phyloP scores from a whole-genome alignment of 768 basidiomycete genomes.

The Auricularia auricula-judae region DNA sequence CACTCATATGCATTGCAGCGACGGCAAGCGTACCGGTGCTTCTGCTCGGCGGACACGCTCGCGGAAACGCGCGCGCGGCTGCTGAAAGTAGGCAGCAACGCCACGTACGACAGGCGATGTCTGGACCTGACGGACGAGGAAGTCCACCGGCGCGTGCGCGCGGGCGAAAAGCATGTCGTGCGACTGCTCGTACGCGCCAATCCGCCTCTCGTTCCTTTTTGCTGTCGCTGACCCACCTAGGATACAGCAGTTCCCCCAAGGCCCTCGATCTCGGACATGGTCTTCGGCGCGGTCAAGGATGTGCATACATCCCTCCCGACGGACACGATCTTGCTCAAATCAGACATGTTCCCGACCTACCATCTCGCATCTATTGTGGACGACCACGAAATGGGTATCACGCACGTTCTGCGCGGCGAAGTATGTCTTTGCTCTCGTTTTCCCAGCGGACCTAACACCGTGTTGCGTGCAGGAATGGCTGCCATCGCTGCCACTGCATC shows the following conservation, averaged over 20 bases:
- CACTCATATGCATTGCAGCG: conserved; percentile 34
- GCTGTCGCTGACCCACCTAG: conserved; percentile 23
- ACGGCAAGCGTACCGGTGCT: conserved; percentile 89
- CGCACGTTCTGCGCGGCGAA: conserved; percentile 92
- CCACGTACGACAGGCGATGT: conserved; percentile 83
- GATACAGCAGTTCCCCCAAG: conserved; percentile 45
- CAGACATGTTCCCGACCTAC: conserved; percentile 90
- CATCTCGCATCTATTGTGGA: conserved; percentile 94
- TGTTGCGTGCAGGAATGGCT: conserved; percentile 73
- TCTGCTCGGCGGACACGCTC: conserved; percentile 72
- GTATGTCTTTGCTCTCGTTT: conserved; percentile 25
- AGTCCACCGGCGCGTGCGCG: conserved; percentile 55
- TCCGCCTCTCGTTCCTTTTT: background rate
- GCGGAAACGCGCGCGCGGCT: conserved; percentile 56
- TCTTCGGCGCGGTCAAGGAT: conserved; percentile 67
- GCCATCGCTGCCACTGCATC: conserved; percentile 82
- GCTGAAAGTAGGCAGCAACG: conserved; percentile 59
- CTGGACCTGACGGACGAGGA: conserved; percentile 82
- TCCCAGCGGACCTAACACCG: background rate
- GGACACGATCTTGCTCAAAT: conserved; percentile 87
- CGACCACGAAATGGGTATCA: conserved; percentile 92
- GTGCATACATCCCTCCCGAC: conserved; percentile 71
- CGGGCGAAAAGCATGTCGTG: conserved; percentile 73
- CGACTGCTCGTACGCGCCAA: conserved; percentile 63
- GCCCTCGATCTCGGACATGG: conserved; percentile 46